Percentiles rank a stretch among this genome's conserved stretches.
These are phyloP conservation scores for Delitschia confertaspora DNA, from an alignment of 495 filamentous ascomycete species.

Conservation along the genomic window DNA sequence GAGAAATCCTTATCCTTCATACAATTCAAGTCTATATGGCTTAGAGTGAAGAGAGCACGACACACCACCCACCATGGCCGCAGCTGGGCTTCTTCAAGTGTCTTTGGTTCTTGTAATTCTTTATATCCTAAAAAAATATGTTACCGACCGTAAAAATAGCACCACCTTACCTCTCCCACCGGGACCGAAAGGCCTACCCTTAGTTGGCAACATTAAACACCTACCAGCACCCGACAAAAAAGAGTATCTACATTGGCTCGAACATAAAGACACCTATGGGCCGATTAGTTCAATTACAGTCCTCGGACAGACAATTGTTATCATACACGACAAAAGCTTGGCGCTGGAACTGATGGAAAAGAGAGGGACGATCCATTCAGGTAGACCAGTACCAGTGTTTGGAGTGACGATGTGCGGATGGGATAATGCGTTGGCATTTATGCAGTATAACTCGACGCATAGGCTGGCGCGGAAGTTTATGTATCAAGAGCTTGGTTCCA, in stretches of 20 bases:
- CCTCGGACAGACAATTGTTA: constrained; percentile 41
- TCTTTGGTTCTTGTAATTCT: not conserved
- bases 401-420: constrained; percentile 15
- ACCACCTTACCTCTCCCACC: constrained; percentile 42
- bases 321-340: constrained; percentile 40
- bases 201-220: constrained; percentile 43
- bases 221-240: constrained; percentile 35
- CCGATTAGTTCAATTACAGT: constrained; percentile 47
- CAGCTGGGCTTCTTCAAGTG: too few species aligned
- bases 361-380: constrained; percentile 38
- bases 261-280: constrained; percentile 46
- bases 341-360: constrained; percentile 43
- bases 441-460: constrained; percentile 35
- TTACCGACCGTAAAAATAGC: not conserved
- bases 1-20: too few species aligned
- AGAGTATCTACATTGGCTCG: constrained; percentile 43
- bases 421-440: constrained; percentile 5
- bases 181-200: constrained; percentile 38
- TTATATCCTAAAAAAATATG: not conserved
- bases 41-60: too few species aligned
- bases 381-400: constrained; percentile 6
- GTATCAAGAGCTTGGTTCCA: not conserved
- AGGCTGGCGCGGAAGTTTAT: constrained; percentile 28
- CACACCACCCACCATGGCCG: too few species aligned
- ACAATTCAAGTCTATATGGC: too few species aligned